Conservation (phyloP, 306 rosid species). For the Nissolia schottii region DNA sequence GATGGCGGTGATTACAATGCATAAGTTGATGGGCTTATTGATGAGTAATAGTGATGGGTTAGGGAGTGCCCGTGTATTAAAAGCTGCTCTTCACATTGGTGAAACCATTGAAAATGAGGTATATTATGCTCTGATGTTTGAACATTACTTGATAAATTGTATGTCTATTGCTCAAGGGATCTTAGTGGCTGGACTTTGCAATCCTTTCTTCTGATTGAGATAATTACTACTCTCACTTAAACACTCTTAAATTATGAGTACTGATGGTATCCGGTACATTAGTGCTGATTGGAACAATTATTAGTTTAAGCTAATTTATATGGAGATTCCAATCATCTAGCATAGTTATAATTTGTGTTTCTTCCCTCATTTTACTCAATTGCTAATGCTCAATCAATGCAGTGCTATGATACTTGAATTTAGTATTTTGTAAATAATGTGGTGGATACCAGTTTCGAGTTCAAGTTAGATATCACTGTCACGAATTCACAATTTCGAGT, state of each 20-base stretch:
- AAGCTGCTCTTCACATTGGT: constrained; percentile 56
- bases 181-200: background rate
- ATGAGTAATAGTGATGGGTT: constrained; percentile 47
- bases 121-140: background rate
- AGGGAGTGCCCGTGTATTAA: constrained; percentile 52
- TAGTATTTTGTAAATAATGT: background rate
- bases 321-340: background rate
- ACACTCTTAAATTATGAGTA: too few relatives aligned
- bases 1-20: constrained; percentile 81
- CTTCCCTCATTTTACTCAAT: background rate
- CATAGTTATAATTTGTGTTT: background rate
- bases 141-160: background rate
- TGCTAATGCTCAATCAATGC: background rate
- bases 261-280: too few relatives aligned
- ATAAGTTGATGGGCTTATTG: constrained; percentile 64
- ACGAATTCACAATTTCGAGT: background rate
- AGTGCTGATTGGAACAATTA: background rate
- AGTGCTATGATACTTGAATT: background rate
- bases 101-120: constrained; percentile 79
- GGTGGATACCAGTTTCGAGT: background rate
- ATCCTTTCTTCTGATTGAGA: background rate
- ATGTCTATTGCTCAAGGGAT: background rate
- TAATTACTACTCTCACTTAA: too few relatives aligned
- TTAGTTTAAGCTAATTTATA: background rate
- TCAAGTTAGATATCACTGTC: background rate